Percentiles rank a stretch among this genome's conserved stretches.
phyloP scores from a whole-genome alignment of 495 filamentous ascomycete species.

The Neurospora sp. region DNA sequence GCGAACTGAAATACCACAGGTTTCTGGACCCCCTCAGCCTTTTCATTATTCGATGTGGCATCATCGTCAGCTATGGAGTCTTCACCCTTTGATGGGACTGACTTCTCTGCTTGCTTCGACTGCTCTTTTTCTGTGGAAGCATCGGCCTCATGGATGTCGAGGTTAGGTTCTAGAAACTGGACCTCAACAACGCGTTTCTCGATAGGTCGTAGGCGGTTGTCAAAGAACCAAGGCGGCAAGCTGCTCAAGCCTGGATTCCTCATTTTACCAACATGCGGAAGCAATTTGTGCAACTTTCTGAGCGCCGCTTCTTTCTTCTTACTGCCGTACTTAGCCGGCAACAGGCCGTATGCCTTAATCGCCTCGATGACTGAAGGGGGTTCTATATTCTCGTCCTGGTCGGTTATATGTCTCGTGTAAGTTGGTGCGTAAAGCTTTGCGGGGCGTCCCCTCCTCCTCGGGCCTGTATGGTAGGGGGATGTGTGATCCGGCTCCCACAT shows the following conservation, averaged over 20 bases:
- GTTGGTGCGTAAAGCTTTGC: neutral
- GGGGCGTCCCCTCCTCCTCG: neutral
- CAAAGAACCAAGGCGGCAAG: slow-evolving; percentile 18
- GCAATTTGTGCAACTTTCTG: slow-evolving; percentile 13
- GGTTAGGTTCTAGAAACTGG: slow-evolving; percentile 21
- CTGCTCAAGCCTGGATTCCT: slow-evolving; percentile 23
- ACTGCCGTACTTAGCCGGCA: slow-evolving; percentile 11
- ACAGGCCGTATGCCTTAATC: slow-evolving; percentile 19
- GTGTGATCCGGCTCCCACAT: neutral
- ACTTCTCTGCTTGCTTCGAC: neutral
- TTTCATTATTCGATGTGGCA: neutral
- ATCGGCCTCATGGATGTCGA: slow-evolving; percentile 11
- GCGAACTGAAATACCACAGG: slow-evolving; percentile 8
- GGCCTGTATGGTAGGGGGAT: neutral
- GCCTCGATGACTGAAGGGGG: slow-evolving; percentile 19
- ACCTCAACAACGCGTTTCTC: neutral
- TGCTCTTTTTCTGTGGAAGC: neutral
- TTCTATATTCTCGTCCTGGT: slow-evolving; percentile 2
- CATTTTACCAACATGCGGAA: slow-evolving; percentile 13
- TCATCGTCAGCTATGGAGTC: neutral
- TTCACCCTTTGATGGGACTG: neutral
- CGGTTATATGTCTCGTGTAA: neutral
- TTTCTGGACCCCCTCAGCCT: neutral
- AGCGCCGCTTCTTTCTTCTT: slow-evolving; percentile 9
- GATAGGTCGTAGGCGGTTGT: neutral